phyloP scores from a whole-genome alignment of 1,139 yeast genomes.

The Lodderomyces pseudojiufengensis region DNA sequence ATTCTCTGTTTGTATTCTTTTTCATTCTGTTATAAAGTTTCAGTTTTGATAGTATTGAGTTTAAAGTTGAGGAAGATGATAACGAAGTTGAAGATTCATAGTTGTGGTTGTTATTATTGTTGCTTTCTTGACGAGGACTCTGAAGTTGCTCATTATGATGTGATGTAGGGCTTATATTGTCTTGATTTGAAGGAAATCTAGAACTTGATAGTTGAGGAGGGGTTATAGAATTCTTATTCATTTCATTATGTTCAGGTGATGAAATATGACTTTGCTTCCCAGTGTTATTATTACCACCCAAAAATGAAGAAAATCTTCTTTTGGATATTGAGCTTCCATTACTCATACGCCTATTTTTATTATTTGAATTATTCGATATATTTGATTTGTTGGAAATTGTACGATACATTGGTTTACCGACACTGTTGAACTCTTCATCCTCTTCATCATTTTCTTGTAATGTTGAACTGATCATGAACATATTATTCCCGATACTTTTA shows the following conservation, averaged over 20 bases:
- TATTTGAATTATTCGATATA: conserved; percentile 5
- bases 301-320: conserved; percentile 26
- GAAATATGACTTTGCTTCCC: too few species aligned
- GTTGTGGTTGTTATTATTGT: conserved; percentile 4
- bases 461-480: neutral
- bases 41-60: conserved; percentile 35
- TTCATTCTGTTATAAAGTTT: conserved; percentile 36
- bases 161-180: neutral
- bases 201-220: conserved; percentile 6
- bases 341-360: conserved; percentile 7
- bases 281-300: conserved; percentile 13
- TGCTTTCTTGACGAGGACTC: conserved; percentile 1
- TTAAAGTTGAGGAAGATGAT: conserved; percentile 15
- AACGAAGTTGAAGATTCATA: neutral
- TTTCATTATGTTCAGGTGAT: too few species aligned
- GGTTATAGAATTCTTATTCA: conserved; percentile 3
- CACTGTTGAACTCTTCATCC: conserved; percentile 14
- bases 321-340: conserved; percentile 17
- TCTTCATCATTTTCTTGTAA: conserved; percentile 28
- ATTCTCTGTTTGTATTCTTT: conserved; percentile 32
- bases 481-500: conserved; percentile 2
- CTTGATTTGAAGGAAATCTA: too few species aligned
- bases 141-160: conserved; percentile 1
- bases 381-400: conserved; percentile 22
- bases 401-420: conserved; percentile 17